A percentile compares a stretch with the other conserved stretches of the same genome.
Conservation (phyloP, 1,139 yeast genomes). For the Sugiyamaella novakii region DNA sequence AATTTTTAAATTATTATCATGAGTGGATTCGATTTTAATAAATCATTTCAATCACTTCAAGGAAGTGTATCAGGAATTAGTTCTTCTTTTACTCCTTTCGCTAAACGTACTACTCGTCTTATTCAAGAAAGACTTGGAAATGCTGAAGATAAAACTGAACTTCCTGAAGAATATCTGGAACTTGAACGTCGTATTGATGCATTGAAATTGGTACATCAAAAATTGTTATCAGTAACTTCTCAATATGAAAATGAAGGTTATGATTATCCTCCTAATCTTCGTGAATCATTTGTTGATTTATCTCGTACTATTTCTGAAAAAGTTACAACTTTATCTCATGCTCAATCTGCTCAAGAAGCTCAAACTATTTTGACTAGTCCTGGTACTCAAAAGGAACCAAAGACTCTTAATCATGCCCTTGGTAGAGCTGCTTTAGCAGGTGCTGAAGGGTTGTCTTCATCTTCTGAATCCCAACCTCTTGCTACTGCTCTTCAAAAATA, state of each 20-base stretch:
- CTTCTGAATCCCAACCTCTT: conserved; percentile 46
- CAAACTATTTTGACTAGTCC: conserved; percentile 70
- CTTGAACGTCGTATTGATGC: conserved; percentile 76
- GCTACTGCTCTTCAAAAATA: conserved; percentile 54
- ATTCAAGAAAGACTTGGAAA: conserved; percentile 81
- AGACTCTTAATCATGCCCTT: conserved; percentile 82
- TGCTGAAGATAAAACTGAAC: conserved; percentile 74
- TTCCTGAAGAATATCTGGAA: conserved; percentile 80
- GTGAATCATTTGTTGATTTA: conserved; percentile 73
- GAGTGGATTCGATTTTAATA: conserved; percentile 44
- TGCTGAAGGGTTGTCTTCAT: conserved; percentile 48
- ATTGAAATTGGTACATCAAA: conserved; percentile 69
- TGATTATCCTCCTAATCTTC: conserved; percentile 78
- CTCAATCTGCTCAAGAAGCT: conserved; percentile 79
- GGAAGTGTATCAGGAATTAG: conserved; percentile 44
- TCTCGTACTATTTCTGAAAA: conserved; percentile 68
- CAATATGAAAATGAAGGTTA: conserved; percentile 79
- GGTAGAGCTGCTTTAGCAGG: conserved; percentile 70
- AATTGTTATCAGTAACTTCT: conserved; percentile 68
- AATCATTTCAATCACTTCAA: conserved; percentile 43
- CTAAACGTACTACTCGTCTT: conserved; percentile 77
- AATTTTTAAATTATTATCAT: no score
- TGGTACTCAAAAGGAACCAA: conserved; percentile 66
- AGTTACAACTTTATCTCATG: conserved; percentile 69
- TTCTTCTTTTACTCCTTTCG: conserved; percentile 57